Base-by-base conservation (phyloP, 176 grass and related monocot genomes). In the Metroxylon sagu region DNA sequence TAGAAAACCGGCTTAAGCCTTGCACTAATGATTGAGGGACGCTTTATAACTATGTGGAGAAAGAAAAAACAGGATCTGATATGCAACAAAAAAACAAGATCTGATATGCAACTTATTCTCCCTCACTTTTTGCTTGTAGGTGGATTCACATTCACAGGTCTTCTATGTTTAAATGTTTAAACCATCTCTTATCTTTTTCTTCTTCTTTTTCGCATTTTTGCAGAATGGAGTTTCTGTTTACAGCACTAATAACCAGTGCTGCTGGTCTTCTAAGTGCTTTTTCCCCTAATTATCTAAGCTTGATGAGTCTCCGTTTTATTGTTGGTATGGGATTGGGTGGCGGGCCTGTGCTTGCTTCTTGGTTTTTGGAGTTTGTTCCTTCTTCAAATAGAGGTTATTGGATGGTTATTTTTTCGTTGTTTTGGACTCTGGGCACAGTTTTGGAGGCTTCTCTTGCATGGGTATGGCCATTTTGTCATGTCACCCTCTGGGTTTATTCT, bases 361-460 rank as follows among this genome's bases (percentile, higher is more conserved):
- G 92, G 92, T 97, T 97, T 71, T 68, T 97, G 75, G 92, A 97
- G 77, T 97, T 97, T 69, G 83, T 91, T 74, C 92, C 92, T 65
- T 80, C 92, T 72, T 80, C 92, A 62, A 77, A 69, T 74, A 79
- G 87, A 71, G 92, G 92, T 77, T 88, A 81, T 54, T 97, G 92
- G 92, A 97, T 97, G 92, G 87, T 97, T 26, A 23, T 85, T 50
- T 80, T 97, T 65, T 90, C 83, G 26, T 79, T 83, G 68, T 97
- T 97, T 79, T 97, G 87, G 92, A 97, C 92, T 60, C 69, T 97
- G 29, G 92, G 92, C 35, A 96, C 92, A 29, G 83, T 96, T 43
- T 80, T 96, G 0, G 92, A 96, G 75, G 92, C 92, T 75, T 96
- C 92, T 26, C 56, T 96, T 82, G 92, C 92, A 69, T 96, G 92